These are phyloP conservation scores for Carallia brachiata DNA, from an alignment of 345 rosid species.

Conservation along the genomic window DNA sequence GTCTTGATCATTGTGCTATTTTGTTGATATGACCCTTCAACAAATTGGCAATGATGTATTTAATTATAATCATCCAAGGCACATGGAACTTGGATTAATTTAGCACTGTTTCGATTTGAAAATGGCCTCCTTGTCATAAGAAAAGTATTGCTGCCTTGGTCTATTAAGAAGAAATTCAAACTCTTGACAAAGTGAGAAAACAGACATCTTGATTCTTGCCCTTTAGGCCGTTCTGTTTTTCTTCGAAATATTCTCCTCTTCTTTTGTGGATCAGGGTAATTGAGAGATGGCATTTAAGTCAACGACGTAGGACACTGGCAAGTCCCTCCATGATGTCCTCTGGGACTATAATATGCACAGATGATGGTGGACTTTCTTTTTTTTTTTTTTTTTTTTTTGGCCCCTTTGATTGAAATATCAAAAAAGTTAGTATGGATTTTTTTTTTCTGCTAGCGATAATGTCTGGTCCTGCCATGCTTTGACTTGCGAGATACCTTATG, in stretches of 20 bases:
- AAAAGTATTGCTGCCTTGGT: no score
- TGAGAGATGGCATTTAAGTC: constrained; percentile 32
- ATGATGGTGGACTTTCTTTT: constrained; percentile 15
- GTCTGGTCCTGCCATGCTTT: constrained; percentile 42
- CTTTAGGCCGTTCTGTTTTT: neutral
- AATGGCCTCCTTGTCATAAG: no score
- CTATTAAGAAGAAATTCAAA: no score
- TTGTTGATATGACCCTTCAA: neutral
- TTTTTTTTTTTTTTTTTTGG: no score
- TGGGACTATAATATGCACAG: neutral
- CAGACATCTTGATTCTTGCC: neutral
- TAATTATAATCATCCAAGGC: no score
- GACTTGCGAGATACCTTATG: constrained; percentile 25
- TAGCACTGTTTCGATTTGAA: no score
- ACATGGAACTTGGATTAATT: no score
- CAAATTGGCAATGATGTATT: neutral
- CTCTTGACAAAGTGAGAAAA: neutral
- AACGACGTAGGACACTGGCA: constrained; percentile 36
- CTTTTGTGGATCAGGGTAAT: constrained; percentile 24
- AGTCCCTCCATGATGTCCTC: constrained; percentile 12
- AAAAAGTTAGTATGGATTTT: constrained; percentile 42
- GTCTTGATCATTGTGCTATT: neutral
- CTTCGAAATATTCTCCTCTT: constrained; percentile 8
- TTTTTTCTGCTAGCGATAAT: constrained; percentile 26
- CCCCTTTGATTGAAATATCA: constrained; percentile 11